Percentiles rank a stretch among this genome's conserved stretches.
phyloP scores from a whole-genome alignment of 2,329 filamentous ascomycete genomes.

The Trichoderma sp. region DNA sequence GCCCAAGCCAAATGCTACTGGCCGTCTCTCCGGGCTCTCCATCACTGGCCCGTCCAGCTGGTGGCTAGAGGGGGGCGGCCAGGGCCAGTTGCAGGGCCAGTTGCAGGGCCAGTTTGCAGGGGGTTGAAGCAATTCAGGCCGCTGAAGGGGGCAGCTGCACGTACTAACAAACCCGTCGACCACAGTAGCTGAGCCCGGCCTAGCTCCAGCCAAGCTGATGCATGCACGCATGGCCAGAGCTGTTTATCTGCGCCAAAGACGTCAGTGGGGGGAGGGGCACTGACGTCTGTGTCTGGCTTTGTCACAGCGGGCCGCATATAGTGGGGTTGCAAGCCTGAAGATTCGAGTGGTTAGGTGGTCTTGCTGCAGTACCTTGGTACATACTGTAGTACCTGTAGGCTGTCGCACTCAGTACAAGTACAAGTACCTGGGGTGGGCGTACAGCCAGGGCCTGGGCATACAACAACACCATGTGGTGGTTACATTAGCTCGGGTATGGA shows the following conservation, averaged over 20 bases:
- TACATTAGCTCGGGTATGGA: neutral
- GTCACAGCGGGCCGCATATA: constrained; percentile 19
- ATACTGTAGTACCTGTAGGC: no score
- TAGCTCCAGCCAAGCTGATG: constrained; percentile 3
- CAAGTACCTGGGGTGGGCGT: neutral
- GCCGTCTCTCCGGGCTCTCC: neutral
- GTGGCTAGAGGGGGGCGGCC: neutral
- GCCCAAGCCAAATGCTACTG: neutral
- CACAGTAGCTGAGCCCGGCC: neutral
- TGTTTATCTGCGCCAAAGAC: constrained; percentile 5
- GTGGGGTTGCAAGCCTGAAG: constrained; percentile 16
- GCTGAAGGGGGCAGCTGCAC: neutral
- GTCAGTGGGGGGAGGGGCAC: constrained; percentile 18
- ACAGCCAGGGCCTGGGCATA: neutral
- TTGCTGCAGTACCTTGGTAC: neutral
- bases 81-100: no score
- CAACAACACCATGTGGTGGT: neutral
- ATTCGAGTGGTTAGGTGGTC: constrained; percentile 6
- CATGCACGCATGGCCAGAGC: neutral
- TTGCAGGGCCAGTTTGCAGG: neutral
- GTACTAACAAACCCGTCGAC: neutral
- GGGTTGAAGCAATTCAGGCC: neutral
- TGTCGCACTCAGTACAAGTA: no score
- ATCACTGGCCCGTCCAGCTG: neutral
- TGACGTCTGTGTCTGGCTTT: constrained; percentile 11